A percentile compares a stretch with the other conserved stretches of the same genome.
Conservation (phyloP, 768 basidiomycete genomes). For the Termitomyces sp. region DNA sequence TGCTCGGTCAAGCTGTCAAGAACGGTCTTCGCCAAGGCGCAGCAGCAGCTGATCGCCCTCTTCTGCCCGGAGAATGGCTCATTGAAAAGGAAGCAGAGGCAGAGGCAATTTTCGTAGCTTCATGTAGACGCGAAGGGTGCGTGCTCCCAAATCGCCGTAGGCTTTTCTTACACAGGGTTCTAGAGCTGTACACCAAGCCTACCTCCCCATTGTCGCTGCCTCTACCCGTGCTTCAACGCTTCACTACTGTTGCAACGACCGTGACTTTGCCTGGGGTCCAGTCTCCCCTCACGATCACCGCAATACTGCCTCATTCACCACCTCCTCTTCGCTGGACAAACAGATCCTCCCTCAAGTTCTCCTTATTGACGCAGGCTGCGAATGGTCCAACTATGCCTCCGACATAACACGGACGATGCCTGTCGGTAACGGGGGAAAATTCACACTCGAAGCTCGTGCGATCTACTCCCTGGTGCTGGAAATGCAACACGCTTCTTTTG, state of each 20-base stretch:
- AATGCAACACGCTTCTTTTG: conserved; percentile 87
- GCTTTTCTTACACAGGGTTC: neutral
- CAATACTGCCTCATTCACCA: conserved; percentile 47
- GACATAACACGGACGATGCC: conserved; percentile 81
- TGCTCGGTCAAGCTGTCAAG: conserved; percentile 73
- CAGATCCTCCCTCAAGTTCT: conserved; percentile 66
- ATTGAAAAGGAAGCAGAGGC: conserved; percentile 93
- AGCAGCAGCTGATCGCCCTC: conserved; percentile 45
- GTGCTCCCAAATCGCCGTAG: conserved; percentile 16
- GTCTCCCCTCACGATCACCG: conserved; percentile 50
- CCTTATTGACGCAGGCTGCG: conserved; percentile 93
- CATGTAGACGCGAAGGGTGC: conserved; percentile 85
- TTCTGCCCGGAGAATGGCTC: conserved; percentile 79
- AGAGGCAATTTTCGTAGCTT: conserved; percentile 90
- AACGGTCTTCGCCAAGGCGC: conserved; percentile 45
- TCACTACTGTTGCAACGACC: conserved; percentile 94
- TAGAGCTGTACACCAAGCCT: conserved; percentile 85
- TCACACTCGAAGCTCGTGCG: conserved; percentile 72
- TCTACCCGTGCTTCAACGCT: conserved; percentile 84
- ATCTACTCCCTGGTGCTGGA: conserved; percentile 86
- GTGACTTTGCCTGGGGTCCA: conserved; percentile 84
- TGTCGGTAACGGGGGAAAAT: conserved; percentile 91
- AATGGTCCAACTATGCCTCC: conserved; percentile 58
- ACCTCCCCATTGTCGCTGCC: conserved; percentile 89
- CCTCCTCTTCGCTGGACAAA: conserved; percentile 29